Conservation (phyloP, 176 grass and related monocot species). For the Cocos nucifera region DNA sequence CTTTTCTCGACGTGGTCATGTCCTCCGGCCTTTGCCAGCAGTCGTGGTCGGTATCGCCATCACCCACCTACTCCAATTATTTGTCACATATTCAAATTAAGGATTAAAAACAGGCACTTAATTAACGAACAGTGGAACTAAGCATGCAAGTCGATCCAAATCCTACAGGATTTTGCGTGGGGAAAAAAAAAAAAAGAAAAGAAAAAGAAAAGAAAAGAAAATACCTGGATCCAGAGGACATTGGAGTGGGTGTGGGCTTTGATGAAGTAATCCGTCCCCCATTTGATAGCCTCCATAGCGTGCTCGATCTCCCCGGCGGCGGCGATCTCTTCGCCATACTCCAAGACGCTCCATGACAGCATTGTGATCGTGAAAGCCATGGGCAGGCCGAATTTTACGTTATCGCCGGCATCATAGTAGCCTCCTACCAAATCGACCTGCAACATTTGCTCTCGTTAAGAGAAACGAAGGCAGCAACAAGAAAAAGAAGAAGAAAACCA, state of each 20-base stretch:
- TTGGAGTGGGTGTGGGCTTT: slow-evolving; percentile 58
- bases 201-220: background rate
- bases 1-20: slow-evolving; percentile 63
- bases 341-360: slow-evolving; percentile 58
- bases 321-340: slow-evolving; percentile 40
- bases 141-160: background rate
- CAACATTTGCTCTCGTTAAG: background rate
- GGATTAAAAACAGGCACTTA: too few relatives aligned
- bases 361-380: slow-evolving; percentile 86
- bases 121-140: background rate
- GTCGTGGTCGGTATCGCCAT: slow-evolving; percentile 59
- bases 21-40: slow-evolving; percentile 76
- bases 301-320: slow-evolving; percentile 47
- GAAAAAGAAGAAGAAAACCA: background rate
- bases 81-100: too few relatives aligned
- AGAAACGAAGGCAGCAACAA: background rate
- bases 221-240: slow-evolving; percentile 64
- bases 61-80: slow-evolving; percentile 26
- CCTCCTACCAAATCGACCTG: slow-evolving; percentile 78
- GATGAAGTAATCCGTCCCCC: slow-evolving; percentile 83
- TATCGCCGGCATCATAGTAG: slow-evolving; percentile 89
- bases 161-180: too few relatives aligned
- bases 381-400: slow-evolving; percentile 89
- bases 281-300: slow-evolving; percentile 67
- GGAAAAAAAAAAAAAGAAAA: background rate